Conservation (phyloP, 345 rosid genomes). For the Salix viminalis region DNA sequence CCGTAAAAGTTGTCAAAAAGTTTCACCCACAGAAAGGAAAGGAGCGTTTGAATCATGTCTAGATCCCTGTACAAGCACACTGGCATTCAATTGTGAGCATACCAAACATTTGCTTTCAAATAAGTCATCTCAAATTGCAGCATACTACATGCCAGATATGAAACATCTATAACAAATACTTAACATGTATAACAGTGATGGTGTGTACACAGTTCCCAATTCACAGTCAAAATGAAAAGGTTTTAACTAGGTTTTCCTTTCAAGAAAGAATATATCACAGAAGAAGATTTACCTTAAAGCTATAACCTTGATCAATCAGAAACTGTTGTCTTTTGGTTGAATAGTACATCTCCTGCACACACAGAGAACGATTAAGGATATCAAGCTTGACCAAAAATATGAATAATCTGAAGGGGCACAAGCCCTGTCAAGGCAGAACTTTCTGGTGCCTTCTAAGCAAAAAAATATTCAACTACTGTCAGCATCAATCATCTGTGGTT, state of each 20-base stretch:
- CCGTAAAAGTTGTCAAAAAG: background rate
- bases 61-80: background rate
- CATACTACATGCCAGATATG: too few relatives aligned
- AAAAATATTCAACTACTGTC: too few relatives aligned
- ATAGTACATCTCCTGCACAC: conserved; percentile 80
- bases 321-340: conserved; percentile 94
- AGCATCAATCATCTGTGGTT: background rate
- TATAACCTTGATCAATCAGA: conserved; percentile 91
- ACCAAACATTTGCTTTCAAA: background rate
- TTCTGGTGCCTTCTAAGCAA: too few relatives aligned
- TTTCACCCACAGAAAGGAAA: background rate
- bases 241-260: background rate
- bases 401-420: background rate
- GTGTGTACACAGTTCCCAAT: too few relatives aligned
- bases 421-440: too few relatives aligned
- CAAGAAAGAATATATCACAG: background rate
- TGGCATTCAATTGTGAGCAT: background rate
- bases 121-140: too few relatives aligned
- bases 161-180: too few relatives aligned
- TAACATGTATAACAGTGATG: too few relatives aligned
- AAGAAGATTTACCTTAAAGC: conserved; percentile 59
- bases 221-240: background rate
- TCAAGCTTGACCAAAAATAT: background rate
- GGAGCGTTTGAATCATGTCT: background rate
- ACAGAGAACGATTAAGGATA: background rate